Evolutionary conservation across 768 basidiomycete species (phyloP), one percentile per base, ranked within the genome.

Genomic region (Peribolospora baueri): DNA sequence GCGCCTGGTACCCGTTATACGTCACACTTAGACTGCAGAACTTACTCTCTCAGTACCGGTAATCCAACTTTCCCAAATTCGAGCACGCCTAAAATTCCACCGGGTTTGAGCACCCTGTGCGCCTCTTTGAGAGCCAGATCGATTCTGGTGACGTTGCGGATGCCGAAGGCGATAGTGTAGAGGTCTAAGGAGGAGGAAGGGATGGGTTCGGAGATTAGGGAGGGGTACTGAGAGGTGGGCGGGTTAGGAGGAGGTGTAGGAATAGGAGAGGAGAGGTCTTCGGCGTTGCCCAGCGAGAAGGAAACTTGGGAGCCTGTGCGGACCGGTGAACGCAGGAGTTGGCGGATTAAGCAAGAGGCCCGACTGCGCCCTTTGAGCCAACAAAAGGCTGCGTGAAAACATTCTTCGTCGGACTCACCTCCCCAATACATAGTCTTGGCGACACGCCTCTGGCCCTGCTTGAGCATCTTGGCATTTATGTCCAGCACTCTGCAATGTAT

Each of bases 371-470:
- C 25, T 1, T 25, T 25, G 25, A 25, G 25, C 25, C 25, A 25
- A 25, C 25, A 25, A 25, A 25, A 25, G 25, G 25, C 25, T n/a
- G n/a, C n/a, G 47, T 45, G 25, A 36, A 48, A 53, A 10, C 0
- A 41, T 7, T 4, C 11, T 38, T 13, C 3, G 36, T 11, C 49
- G 77, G 68, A 61, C 69, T 60, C 62, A 95, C 91, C 91, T 63
- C 84, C 85, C 68, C 97, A 82, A 68, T 97, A 98, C 82, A 98
- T 90, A 1, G 91, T 97, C 73, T 84, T 81, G 62, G 87, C 88
- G 67, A 95, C 87, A 47, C 88, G 72, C 64, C 76, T 81, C 67
- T 76, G 75, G 2, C 93, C 93, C 65, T 91, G 90, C 59, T 81
- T 77, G 60, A 98, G 73, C 93, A 97, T 98, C 64, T 90, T 81